A percentile compares a stretch with the other conserved stretches of the same genome.
phyloP scores from a whole-genome alignment of 371 early-diverging fungal species.

The Apophysomyces variabilis region DNA sequence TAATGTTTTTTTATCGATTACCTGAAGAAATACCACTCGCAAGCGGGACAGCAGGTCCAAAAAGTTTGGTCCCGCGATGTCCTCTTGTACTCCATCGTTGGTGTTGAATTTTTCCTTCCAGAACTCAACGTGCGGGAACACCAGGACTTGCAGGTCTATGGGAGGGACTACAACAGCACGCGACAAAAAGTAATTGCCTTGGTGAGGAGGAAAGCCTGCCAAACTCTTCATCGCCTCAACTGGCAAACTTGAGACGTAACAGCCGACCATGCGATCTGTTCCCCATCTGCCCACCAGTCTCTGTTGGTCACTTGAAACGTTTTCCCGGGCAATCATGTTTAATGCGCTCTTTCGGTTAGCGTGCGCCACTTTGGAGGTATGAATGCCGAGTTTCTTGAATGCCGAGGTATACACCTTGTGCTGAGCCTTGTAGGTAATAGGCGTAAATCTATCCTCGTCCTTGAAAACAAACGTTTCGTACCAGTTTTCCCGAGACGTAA shows the following conservation, averaged over 20 bases:
- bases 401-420: too few relatives aligned
- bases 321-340: constrained; percentile 17
- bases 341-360: constrained; percentile 13
- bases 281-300: constrained; percentile 17
- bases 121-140: constrained; percentile 12
- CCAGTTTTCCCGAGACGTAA: too few relatives aligned
- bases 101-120: constrained; percentile 13
- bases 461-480: too few relatives aligned
- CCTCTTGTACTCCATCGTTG: constrained; percentile 3
- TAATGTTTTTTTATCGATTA: neutral
- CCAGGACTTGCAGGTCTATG: neutral
- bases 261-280: constrained; percentile 17
- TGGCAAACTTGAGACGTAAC: constrained; percentile 15
- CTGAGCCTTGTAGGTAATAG: too few relatives aligned
- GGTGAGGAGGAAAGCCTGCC: constrained; percentile 12
- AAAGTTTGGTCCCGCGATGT: constrained; percentile 17
- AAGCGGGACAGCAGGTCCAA: constrained; percentile 11
- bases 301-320: constrained; percentile 13
- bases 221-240: constrained; percentile 16
- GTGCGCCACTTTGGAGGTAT: constrained; percentile 13
- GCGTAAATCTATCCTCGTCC: too few relatives aligned
- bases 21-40: constrained; percentile 18
- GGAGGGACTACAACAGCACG: constrained; percentile 4
- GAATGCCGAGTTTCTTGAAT: neutral
- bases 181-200: constrained; percentile 12